phyloP scores from a whole-genome alignment of 768 basidiomycete species.

The Piloderma croceum region DNA sequence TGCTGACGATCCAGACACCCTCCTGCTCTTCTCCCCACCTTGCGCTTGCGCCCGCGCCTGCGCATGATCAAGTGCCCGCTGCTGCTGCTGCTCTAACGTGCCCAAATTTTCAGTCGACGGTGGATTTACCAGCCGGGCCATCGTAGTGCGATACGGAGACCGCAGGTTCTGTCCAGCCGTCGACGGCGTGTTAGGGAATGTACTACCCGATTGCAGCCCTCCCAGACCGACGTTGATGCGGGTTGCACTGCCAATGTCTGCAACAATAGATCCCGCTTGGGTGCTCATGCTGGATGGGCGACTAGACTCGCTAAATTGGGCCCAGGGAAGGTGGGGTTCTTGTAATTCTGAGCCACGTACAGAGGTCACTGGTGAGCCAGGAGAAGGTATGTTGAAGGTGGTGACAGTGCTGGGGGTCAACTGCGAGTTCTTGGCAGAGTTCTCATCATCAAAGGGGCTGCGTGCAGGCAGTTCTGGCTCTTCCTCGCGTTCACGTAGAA shows the following conservation, averaged over 20 bases:
- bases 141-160: constrained; percentile 52
- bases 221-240: constrained; percentile 59
- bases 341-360: constrained; percentile 16
- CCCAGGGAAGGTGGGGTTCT: constrained; percentile 38
- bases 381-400: constrained; percentile 32
- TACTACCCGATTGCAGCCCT: constrained; percentile 21
- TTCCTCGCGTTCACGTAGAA: constrained; percentile 43
- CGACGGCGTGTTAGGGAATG: constrained; percentile 18
- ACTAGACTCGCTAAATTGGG: constrained; percentile 25
- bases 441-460: constrained; percentile 40
- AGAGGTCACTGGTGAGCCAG: constrained; percentile 7
- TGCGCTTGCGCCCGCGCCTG: constrained; percentile 56
- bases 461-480: constrained; percentile 51
- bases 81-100: constrained; percentile 61
- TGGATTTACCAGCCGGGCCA: constrained; percentile 56
- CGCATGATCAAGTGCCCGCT: constrained; percentile 52
- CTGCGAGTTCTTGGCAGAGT: constrained; percentile 32
- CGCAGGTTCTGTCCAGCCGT: constrained; percentile 35
- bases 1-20: constrained; percentile 54
- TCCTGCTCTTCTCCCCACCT: constrained; percentile 31
- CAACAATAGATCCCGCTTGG: constrained; percentile 51
- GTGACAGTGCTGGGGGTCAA: constrained; percentile 28
- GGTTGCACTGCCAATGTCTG: constrained; percentile 62
- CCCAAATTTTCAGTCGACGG: constrained; percentile 25
- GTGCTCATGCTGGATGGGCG: constrained; percentile 60